These are phyloP conservation scores for Candida coquimbonensis DNA, from an alignment of 805 yeast genomes.

Conservation along the genomic window DNA sequence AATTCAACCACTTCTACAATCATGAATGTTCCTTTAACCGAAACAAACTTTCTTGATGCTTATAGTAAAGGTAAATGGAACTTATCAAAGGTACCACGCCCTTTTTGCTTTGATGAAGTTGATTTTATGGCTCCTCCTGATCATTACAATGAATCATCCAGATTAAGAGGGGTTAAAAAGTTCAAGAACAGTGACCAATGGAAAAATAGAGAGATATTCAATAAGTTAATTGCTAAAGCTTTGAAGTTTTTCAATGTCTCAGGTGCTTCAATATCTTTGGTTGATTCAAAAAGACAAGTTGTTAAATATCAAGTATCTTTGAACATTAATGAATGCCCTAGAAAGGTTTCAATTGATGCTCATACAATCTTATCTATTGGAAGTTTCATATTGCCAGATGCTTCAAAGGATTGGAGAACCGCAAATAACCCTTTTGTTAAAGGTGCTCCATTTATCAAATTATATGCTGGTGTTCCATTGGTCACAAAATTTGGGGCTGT, in stretches of 20 bases:
- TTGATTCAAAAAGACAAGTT: conserved; percentile 40
- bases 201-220: conserved; percentile 36
- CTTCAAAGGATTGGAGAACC: conserved; percentile 67
- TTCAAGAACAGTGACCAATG: conserved; percentile 40
- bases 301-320: conserved; percentile 44
- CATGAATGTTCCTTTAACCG: conserved; percentile 35
- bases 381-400: conserved; percentile 49
- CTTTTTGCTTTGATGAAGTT: conserved; percentile 40
- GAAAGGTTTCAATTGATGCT: conserved; percentile 56
- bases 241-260: conserved; percentile 35
- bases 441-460: conserved; percentile 50
- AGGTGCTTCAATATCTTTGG: conserved; percentile 55
- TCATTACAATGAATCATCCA: conserved; percentile 39
- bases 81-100: conserved; percentile 46
- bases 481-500: conserved; percentile 31
- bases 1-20: conserved; percentile 3
- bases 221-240: conserved; percentile 30
- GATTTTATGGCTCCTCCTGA: conserved; percentile 57
- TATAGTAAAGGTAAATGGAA: conserved; percentile 53
- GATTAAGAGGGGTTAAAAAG: conserved; percentile 37
- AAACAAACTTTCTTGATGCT: conserved; percentile 47
- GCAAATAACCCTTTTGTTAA: conserved; percentile 54
- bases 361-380: conserved; percentile 58
- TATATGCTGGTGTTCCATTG: conserved; percentile 63
- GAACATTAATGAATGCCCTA: conserved; percentile 42